A percentile compares a stretch with the other conserved stretches of the same genome.
Evolutionary conservation across 192 early-diverging fungal species (phyloP).

Genomic region (Haplosporangium gracile): DNA sequence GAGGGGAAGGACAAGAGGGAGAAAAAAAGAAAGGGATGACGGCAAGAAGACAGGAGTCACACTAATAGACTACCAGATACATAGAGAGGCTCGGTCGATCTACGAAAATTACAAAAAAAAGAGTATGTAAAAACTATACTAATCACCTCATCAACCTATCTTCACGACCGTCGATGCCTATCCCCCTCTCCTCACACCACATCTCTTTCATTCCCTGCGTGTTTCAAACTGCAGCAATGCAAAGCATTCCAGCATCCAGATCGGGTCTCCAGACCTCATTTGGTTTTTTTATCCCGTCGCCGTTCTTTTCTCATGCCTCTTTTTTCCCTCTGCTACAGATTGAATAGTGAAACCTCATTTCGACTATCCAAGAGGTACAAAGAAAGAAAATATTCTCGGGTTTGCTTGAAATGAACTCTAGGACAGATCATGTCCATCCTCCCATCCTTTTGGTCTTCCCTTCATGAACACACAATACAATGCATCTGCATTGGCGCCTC

Average conservation of each 20-base stretch:
- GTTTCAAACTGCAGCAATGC: neutral
- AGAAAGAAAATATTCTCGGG: neutral
- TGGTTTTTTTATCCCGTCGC: neutral
- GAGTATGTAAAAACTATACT: neutral
- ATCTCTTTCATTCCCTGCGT: neutral
- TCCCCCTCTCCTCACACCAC: neutral
- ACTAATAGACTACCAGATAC: neutral
- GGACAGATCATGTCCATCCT: neutral
- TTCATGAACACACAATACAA: neutral
- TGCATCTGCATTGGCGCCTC: conserved; percentile 1
- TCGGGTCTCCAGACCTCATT: neutral
- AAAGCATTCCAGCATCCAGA: neutral
- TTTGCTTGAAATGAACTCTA: neutral
- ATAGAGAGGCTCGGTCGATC: neutral
- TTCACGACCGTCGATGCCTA: neutral
- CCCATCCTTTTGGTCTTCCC: neutral
- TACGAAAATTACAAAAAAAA: neutral
- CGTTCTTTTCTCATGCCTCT: neutral
- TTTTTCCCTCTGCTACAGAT: neutral
- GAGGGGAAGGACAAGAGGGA: neutral
- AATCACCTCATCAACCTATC: neutral
- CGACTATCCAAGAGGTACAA: neutral
- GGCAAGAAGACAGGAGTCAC: neutral
- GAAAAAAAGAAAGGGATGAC: conserved; percentile 9
- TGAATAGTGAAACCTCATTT: too few species aligned